phyloP scores from a whole-genome alignment of 1,139 yeast species.

The Scheffersomyces cryptocercus region DNA sequence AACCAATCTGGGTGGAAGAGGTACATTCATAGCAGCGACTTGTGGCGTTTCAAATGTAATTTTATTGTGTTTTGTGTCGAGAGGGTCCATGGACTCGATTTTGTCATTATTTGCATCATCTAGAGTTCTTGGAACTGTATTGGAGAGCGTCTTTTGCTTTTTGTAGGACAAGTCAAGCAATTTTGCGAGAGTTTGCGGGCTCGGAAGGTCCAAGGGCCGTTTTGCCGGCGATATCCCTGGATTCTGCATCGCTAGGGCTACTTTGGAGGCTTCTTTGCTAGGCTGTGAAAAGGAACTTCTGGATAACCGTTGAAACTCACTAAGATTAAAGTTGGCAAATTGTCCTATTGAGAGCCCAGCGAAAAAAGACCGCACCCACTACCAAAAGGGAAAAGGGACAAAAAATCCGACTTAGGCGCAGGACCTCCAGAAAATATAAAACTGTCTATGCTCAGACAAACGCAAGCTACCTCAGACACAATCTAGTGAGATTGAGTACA shows the following conservation, averaged over 20 bases:
- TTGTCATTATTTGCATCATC: constrained; percentile 5
- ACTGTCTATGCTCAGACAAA: too few species aligned
- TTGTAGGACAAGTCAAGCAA: constrained; percentile 11
- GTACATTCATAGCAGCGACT: background rate
- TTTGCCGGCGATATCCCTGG: constrained; percentile 2
- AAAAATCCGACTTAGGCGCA: too few species aligned
- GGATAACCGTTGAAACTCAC: too few species aligned
- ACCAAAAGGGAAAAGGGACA: too few species aligned
- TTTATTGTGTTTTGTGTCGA: background rate
- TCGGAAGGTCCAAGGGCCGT: constrained; percentile 11
- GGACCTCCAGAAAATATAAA: too few species aligned
- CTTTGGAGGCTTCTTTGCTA: too few species aligned
- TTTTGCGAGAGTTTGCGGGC: constrained; percentile 14
- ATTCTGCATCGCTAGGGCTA: background rate
- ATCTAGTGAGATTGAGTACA: too few species aligned
- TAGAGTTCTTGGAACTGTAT: constrained; percentile 7
- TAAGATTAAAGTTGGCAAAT: too few species aligned
- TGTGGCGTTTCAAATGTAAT: background rate
- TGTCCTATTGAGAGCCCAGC: too few species aligned
- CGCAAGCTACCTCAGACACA: too few species aligned
- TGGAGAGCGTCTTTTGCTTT: constrained; percentile 4
- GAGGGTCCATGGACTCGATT: background rate
- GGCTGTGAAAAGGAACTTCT: too few species aligned
- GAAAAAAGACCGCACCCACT: too few species aligned
- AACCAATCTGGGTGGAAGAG: constrained; percentile 4